Conservation (phyloP, 1,139 yeast species). For the Sugiyamaella sp. region DNA sequence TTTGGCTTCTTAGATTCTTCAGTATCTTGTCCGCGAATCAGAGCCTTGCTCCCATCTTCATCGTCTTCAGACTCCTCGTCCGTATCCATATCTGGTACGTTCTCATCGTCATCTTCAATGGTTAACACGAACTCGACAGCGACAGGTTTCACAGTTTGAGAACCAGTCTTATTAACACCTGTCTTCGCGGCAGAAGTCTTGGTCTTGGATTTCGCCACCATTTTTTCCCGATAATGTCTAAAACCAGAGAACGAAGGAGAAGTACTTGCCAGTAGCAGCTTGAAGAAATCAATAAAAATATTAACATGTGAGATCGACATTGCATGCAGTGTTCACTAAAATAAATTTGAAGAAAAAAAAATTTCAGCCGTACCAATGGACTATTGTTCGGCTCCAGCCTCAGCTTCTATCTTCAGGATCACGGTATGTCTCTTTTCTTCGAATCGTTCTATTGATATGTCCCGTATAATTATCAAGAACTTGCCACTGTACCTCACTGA, state of each 20-base stretch:
- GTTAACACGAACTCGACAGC: slow-evolving; percentile 62
- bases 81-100: slow-evolving; percentile 59
- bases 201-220: slow-evolving; percentile 12
- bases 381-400: not conserved
- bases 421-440: not conserved
- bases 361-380: slow-evolving; percentile 12
- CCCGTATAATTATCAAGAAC: slow-evolving; percentile 94
- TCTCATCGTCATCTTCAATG: slow-evolving; percentile 72
- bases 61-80: slow-evolving; percentile 51
- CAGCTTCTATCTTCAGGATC: not conserved
- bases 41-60: slow-evolving; percentile 33
- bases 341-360: slow-evolving; percentile 6
- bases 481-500: slow-evolving; percentile 82
- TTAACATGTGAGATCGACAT: slow-evolving; percentile 11
- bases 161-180: not conserved
- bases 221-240: not conserved
- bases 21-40: slow-evolving; percentile 32
- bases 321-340: slow-evolving; percentile 1
- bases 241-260: not conserved
- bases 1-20: slow-evolving; percentile 29
- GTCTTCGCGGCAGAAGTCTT: not conserved
- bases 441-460: slow-evolving; percentile 45
- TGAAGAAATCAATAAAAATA: slow-evolving; percentile 1
- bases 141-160: not conserved
- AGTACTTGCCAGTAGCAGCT: not conserved